Conservation (phyloP, 106 monocot species). For the Alisma plantagoaquatica region DNA sequence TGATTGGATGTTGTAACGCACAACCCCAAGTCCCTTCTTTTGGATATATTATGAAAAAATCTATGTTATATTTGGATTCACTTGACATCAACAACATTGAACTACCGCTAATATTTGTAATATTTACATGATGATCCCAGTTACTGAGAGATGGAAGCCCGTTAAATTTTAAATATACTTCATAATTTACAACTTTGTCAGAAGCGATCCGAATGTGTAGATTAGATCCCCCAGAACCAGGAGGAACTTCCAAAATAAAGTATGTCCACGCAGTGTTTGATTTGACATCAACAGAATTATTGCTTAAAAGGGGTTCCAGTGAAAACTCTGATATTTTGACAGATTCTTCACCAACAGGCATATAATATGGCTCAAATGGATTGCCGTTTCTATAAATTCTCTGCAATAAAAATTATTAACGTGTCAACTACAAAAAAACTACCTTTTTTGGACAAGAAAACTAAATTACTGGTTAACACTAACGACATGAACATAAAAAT, state of each 20-base stretch:
- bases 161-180: conserved; percentile 54
- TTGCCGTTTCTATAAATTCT: conserved; percentile 30
- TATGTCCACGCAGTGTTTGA: conserved; percentile 58
- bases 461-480: too few relatives aligned
- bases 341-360: conserved; percentile 29
- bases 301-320: conserved; percentile 49
- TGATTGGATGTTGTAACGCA: conserved; percentile 36
- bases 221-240: conserved; percentile 67
- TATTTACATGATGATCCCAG: conserved; percentile 68
- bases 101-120: conserved; percentile 36
- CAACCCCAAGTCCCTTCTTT: conserved; percentile 83
- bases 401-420: conserved; percentile 48
- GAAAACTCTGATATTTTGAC: conserved; percentile 16
- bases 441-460: neutral
- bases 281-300: conserved; percentile 21
- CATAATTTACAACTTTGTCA: conserved; percentile 37
- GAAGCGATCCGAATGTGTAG: conserved; percentile 53
- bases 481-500: too few relatives aligned
- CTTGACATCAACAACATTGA: conserved; percentile 53
- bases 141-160: conserved; percentile 45
- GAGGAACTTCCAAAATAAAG: conserved; percentile 63
- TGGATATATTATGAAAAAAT: conserved; percentile 71
- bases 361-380: conserved; percentile 68
- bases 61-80: conserved; percentile 23
- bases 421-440: too few relatives aligned